Base-by-base conservation (phyloP, 2,329 filamentous ascomycete genomes). In the Sporothrix dimorphospora region DNA sequence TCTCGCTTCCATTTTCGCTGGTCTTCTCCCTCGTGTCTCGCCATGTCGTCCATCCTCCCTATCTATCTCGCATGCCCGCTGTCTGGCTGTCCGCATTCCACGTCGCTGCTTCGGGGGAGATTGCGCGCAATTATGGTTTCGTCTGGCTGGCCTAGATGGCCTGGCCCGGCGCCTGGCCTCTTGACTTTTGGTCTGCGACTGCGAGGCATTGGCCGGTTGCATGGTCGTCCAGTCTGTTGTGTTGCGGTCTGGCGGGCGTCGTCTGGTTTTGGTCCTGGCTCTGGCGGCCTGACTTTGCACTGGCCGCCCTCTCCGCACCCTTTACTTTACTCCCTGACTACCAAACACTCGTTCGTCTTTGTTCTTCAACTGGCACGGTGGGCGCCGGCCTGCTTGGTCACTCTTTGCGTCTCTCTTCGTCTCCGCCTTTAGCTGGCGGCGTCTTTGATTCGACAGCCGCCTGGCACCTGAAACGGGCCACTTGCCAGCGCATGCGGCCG, bases 391-490 rank as follows among this genome's bases (percentile, higher is more conserved):
- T n/a, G 21, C 47, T n/a, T 14, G 47, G 14, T 3, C 47, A n/a
- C n/a, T n/a, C n/a, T 19, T 66, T 45, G 68, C 69, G 55, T 63
- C 55, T 63, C 24, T n/a, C 19, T 47, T 11, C 45, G 51, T 14
- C 51, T 24, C 59, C n/a, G 57, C 45, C 69, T 65, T 59, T 49
- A 8, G 42, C 53, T 61, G 51, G 34, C 55, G 45, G 53, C 57
- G 19, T 11, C 68, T 70, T 61, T 70, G 68, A 69, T 70, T 70
- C 53, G 71, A 72, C 30, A 61, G 51, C 71, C 66, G 59, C 40
- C 55, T 59, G 27, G 68, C 71, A 70, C 71, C 71, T 72, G 71
- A 72, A 72, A 72, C 71, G 61, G 71, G 47, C 66, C 71, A 72
- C 65, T 49, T 61, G 55, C 55, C 40, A 55, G 47, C 45, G 69